These are phyloP conservation scores for Gynostemma pentaphyllum DNA, from an alignment of 306 rosid genomes.

Conservation along the genomic window DNA sequence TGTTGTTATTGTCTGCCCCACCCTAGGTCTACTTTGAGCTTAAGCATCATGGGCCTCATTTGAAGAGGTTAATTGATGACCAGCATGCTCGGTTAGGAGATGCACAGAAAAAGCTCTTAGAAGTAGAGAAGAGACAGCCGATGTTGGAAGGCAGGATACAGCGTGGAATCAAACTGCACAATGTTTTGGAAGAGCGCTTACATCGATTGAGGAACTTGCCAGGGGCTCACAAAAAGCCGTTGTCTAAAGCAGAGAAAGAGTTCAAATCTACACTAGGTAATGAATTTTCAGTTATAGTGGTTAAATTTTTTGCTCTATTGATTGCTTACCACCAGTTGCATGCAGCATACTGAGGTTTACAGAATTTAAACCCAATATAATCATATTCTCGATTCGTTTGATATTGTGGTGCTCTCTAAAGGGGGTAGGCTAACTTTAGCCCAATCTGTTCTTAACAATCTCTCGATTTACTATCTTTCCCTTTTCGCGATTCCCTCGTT, in stretches of 20 bases:
- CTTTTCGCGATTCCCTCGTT: too few species aligned
- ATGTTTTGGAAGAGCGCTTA: slow-evolving; percentile 63
- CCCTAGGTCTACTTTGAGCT: slow-evolving; percentile 71
- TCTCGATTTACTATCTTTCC: too few species aligned
- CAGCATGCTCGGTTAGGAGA: slow-evolving; percentile 55
- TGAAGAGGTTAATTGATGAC: slow-evolving; percentile 63
- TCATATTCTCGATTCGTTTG: background rate
- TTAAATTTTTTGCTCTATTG: slow-evolving; percentile 1
- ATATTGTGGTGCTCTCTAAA: too few species aligned
- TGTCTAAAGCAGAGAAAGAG: slow-evolving; percentile 75
- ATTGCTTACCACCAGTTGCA: background rate
- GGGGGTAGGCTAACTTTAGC: too few species aligned
- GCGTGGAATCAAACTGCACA: slow-evolving; percentile 42
- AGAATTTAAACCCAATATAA: background rate
- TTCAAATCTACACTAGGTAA: slow-evolving; percentile 89
- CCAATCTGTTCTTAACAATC: too few species aligned
- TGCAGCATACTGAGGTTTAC: background rate
- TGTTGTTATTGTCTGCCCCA: background rate
- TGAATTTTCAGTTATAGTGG: background rate
- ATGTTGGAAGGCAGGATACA: slow-evolving; percentile 43
- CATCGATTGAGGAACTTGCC: slow-evolving; percentile 56
- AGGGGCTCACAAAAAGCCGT: slow-evolving; percentile 64
- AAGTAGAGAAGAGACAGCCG: slow-evolving; percentile 48
- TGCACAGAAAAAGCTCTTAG: slow-evolving; percentile 43
- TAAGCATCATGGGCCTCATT: slow-evolving; percentile 74